Percentiles rank a stretch among this genome's conserved stretches.
Conservation (phyloP, 306 rosid genomes). For the Trifolium repens region DNA sequence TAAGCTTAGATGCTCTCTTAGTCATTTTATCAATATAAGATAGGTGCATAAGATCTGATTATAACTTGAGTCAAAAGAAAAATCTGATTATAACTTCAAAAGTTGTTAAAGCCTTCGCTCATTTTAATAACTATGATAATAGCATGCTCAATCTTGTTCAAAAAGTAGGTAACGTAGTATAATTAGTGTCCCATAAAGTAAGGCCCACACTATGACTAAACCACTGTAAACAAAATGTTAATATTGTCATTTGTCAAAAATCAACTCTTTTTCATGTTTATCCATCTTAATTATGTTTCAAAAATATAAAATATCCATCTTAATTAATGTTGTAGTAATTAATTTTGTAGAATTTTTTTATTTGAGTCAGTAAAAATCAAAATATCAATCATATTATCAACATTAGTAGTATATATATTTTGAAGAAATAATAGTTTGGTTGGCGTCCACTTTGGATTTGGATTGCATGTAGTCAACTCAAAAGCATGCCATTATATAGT, state of each 20-base stretch:
- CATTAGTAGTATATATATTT: not conserved
- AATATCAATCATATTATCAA: not conserved
- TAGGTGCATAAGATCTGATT: conserved; percentile 33
- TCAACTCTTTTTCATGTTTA: conserved; percentile 36
- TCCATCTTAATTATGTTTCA: conserved; percentile 23
- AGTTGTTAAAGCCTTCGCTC: conserved; percentile 30
- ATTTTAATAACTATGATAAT: conserved; percentile 51
- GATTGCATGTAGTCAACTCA: too few relatives aligned
- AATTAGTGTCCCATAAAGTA: conserved; percentile 52
- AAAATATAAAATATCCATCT: too few relatives aligned
- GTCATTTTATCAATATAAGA: conserved; percentile 47
- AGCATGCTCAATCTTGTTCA: conserved; percentile 47
- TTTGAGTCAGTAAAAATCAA: not conserved
- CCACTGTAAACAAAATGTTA: not conserved
- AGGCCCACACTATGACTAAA: conserved; percentile 33
- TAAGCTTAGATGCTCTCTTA: conserved; percentile 28
- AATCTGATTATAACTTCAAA: conserved; percentile 32
- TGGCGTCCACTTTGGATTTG: conserved; percentile 10
- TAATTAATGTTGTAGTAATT: too few relatives aligned
- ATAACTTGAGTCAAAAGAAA: conserved; percentile 37
- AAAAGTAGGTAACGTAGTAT: conserved; percentile 52
- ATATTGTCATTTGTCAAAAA: conserved; percentile 28
- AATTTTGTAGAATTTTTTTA: too few relatives aligned
- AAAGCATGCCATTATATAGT: too few relatives aligned
- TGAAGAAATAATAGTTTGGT: conserved; percentile 17